Evolutionary conservation across 2,329 filamentous ascomycete genomes (phyloP), one percentile per base, ranked within the genome.

Genomic region (Hymenoscyphus infarciens): DNA sequence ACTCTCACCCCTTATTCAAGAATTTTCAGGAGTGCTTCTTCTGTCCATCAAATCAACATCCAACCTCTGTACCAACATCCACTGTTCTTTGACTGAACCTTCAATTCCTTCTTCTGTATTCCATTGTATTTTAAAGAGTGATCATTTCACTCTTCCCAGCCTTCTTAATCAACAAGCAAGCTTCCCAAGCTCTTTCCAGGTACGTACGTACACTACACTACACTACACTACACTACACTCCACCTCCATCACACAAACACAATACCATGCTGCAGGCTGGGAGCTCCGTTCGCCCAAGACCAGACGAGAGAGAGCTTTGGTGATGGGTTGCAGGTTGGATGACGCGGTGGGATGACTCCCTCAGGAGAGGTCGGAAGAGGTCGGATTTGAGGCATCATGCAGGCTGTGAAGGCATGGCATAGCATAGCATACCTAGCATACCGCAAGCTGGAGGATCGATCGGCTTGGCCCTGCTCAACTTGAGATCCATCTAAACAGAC

Each of bases 21-120:
- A 54, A 55, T 33, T 31, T 55, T 55, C 16, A 55, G 19, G 29
- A 33, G 53, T n/a, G 27, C 15, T 54, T 60, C 15, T 54, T 60
- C 39, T n/a, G 35, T 39, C 27, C 59, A 61, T 61, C 54, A 16
- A 49, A 38, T n/a, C 60, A 56, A 57, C 55, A 57, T 42, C 16
- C 45, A 52, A 22, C 29, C n/a, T 31, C 27, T 52, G 60, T 57
- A 57, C 56, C 56, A 58, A 58, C 56, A 58, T 39, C 38, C 33
- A 27, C n/a, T 31, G 52, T 22, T 29, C 33, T 45, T 49, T 19
- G 27, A 29, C 39, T 16, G 38, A 35, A 58, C 25, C 56, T 58
- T 49, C 38, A 35, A 29, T 42, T 58, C 39, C 2, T 39, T 58
- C 57, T 42, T 52, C 57, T 59, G 57, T 59, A 59, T 59, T 49